phyloP scores from a whole-genome alignment of 73 alveolate genomes.

The Paramecium octaurelia region DNA sequence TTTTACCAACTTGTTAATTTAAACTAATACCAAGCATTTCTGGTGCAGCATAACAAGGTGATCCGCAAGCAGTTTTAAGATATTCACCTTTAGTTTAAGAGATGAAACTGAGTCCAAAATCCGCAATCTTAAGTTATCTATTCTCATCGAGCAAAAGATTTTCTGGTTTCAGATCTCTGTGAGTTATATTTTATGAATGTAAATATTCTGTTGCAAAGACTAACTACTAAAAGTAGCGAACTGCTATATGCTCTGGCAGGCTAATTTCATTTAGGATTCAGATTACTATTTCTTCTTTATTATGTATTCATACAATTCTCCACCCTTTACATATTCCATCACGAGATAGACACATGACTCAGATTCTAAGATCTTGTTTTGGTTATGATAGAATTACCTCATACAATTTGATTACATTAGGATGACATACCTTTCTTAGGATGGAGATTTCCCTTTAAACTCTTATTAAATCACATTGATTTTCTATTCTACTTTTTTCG shows the following conservation, averaged over 20 bases:
- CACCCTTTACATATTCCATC: conserved; percentile 86
- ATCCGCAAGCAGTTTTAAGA: conserved; percentile 74
- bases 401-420: conserved; percentile 32
- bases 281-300: conserved; percentile 26
- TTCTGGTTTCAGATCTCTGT: conserved; percentile 77
- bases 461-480: conserved; percentile 41
- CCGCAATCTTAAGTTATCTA: conserved; percentile 70
- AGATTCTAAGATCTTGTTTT: conserved; percentile 62
- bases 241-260: background rate
- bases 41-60: conserved; percentile 88
- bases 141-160: conserved; percentile 68
- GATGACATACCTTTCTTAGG: background rate
- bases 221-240: background rate
- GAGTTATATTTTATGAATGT: conserved; percentile 67
- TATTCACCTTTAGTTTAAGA: conserved; percentile 54
- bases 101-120: conserved; percentile 70
- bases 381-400: conserved; percentile 24
- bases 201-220: conserved; percentile 69
- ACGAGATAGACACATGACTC: conserved; percentile 72
- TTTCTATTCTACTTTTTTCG: conserved; percentile 44
- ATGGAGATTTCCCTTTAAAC: conserved; percentile 55
- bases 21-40: conserved; percentile 77
- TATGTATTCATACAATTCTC: conserved; percentile 84
- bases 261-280: background rate
- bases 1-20: conserved; percentile 64